Evolutionary conservation across 176 grass and related monocot genomes (phyloP).

Genomic region (Triticum turgidum): DNA sequence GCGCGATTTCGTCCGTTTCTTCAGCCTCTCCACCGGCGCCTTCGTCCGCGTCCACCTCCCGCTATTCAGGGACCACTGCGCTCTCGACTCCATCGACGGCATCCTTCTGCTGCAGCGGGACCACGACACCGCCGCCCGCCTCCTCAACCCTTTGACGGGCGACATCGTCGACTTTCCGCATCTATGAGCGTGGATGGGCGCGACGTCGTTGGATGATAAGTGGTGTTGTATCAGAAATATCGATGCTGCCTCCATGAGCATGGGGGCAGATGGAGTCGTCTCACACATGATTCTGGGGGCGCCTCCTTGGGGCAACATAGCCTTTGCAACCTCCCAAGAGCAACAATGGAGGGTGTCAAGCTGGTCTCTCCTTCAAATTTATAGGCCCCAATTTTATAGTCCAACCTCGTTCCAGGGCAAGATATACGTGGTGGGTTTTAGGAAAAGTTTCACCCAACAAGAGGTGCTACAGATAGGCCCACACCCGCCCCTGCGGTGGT

Average conservation of each 20-base stretch:
- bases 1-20: neutral
- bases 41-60: neutral
- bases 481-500: no score
- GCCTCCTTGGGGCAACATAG: no score
- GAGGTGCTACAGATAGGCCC: no score
- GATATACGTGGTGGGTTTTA: no score
- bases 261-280: neutral
- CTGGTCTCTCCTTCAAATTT: no score
- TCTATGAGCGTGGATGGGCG: neutral
- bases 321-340: no score
- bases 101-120: neutral
- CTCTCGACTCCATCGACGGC: neutral
- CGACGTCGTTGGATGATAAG: neutral
- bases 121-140: neutral
- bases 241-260: neutral
- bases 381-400: no score
- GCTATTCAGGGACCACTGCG: neutral
- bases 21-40: neutral
- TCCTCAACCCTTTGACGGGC: neutral
- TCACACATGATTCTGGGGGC: neutral
- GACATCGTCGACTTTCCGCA: neutral
- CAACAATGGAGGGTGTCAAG: no score
- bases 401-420: no score
- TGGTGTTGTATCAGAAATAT: neutral
- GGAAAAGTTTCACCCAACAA: no score